phyloP scores from a whole-genome alignment of 345 rosid species.

The Gossypium thurberi region DNA sequence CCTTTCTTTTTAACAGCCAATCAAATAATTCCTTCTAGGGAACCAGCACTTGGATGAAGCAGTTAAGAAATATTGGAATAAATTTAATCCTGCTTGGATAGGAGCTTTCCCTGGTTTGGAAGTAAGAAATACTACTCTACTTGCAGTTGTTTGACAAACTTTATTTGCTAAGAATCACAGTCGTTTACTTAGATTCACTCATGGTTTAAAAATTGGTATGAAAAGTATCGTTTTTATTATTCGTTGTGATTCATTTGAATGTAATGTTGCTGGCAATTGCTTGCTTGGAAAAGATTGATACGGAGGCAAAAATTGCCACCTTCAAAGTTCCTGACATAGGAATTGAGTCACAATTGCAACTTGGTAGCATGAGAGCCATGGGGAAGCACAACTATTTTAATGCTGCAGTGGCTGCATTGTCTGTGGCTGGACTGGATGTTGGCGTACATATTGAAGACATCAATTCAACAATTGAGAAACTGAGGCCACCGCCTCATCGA shows the following conservation, averaged over 20 bases:
- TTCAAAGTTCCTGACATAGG: slow-evolving; percentile 25
- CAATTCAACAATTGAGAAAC: slow-evolving; percentile 20
- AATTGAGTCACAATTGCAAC: slow-evolving; percentile 20
- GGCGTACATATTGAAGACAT: slow-evolving; percentile 21
- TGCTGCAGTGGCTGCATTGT: slow-evolving; percentile 38
- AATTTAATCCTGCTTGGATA: slow-evolving; percentile 35
- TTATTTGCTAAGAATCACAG: neutral
- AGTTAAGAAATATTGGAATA: slow-evolving; percentile 13
- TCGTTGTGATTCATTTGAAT: neutral
- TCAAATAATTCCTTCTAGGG: slow-evolving; percentile 15
- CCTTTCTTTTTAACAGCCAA: slow-evolving; percentile 15
- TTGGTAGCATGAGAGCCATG: slow-evolving; percentile 19
- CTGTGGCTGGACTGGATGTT: slow-evolving; percentile 27
- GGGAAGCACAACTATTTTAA: slow-evolving; percentile 28
- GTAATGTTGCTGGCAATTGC: neutral
- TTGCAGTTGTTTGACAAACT: neutral
- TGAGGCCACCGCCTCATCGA: slow-evolving; percentile 25
- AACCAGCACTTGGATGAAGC: slow-evolving; percentile 24
- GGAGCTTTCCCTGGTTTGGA: slow-evolving; percentile 24
- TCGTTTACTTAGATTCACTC: neutral
- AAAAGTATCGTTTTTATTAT: neutral
- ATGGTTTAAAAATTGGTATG: neutral
- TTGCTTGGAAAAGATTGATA: slow-evolving; percentile 24
- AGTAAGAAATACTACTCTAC: slow-evolving; percentile 15
- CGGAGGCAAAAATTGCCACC: slow-evolving; percentile 22